Evolutionary conservation across 176 grass and related monocot species (phyloP).

Genomic region (Eleusine indica): DNA sequence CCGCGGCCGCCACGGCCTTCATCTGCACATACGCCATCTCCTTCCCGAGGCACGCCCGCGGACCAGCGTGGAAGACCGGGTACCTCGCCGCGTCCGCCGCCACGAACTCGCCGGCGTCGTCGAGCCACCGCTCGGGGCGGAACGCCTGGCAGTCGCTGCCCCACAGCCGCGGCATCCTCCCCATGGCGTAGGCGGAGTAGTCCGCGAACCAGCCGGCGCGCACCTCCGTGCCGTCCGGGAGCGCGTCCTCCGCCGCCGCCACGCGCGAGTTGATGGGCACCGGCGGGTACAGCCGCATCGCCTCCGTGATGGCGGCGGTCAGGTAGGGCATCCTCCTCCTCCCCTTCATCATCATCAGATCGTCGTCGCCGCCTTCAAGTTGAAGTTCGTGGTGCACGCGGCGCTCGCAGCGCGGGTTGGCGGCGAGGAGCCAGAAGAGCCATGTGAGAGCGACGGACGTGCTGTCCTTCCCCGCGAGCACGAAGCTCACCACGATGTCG

Average conservation of each 20-base stretch:
- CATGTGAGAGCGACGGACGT: constrained; percentile 62
- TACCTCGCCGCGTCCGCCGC: constrained; percentile 48
- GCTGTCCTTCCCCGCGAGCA: constrained; percentile 69
- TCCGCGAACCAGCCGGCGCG: constrained; percentile 59
- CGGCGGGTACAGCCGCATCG: constrained; percentile 80
- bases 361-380: not conserved
- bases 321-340: constrained; percentile 55
- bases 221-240: constrained; percentile 74
- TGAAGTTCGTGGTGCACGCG: constrained; percentile 7
- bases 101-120: constrained; percentile 43
- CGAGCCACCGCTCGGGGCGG: constrained; percentile 63
- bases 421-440: constrained; percentile 80
- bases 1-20: constrained; percentile 58
- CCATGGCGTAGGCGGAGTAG: constrained; percentile 75
- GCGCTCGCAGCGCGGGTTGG: constrained; percentile 48
- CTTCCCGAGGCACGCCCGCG: constrained; percentile 63
- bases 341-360: constrained; percentile 4
- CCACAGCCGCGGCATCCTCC: constrained; percentile 58
- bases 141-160: constrained; percentile 44
- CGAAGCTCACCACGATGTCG: constrained; percentile 69
- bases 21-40: constrained; percentile 84
- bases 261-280: constrained; percentile 59
- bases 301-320: constrained; percentile 65
- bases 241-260: constrained; percentile 49
- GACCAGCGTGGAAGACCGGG: constrained; percentile 61